Percentiles rank a stretch among this genome's conserved stretches.
phyloP scores from a whole-genome alignment of 192 early-diverging fungal genomes.

The Umbelopsis sp. region DNA sequence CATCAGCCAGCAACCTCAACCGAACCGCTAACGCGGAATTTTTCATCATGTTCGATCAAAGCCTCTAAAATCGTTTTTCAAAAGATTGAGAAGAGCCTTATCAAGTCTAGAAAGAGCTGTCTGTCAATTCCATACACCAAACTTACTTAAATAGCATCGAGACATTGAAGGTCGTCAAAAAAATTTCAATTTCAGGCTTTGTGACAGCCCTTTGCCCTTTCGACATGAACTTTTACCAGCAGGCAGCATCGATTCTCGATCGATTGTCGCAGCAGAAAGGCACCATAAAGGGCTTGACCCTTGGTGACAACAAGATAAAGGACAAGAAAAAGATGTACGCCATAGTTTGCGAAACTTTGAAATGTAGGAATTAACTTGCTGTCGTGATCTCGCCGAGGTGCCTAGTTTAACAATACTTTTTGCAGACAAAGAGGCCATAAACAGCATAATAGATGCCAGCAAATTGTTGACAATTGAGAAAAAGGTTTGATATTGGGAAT shows the following conservation, averaged over 20 bases:
- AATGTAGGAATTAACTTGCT: slow-evolving; percentile 52
- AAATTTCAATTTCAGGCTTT: background rate
- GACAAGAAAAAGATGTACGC: slow-evolving; percentile 89
- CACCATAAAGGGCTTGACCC: slow-evolving; percentile 76
- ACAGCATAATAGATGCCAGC: slow-evolving; percentile 52
- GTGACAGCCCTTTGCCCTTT: background rate
- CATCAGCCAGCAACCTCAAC: no score
- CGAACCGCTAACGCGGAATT: no score
- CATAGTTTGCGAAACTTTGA: slow-evolving; percentile 90
- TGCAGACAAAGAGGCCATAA: slow-evolving; percentile 54
- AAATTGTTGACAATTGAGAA: slow-evolving; percentile 52
- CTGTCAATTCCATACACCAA: no score
- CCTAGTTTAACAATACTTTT: background rate
- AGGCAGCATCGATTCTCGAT: slow-evolving; percentile 76
- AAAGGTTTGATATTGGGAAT: slow-evolving; percentile 42
- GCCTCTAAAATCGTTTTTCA: no score
- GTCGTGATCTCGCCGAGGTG: background rate
- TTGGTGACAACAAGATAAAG: slow-evolving; percentile 65
- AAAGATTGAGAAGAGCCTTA: no score
- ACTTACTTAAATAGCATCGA: no score
- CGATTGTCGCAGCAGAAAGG: slow-evolving; percentile 71
- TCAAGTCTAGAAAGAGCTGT: no score
- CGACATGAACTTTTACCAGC: slow-evolving; percentile 69
- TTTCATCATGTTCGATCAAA: no score
- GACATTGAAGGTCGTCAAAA: background rate